A percentile compares a stretch with the other conserved stretches of the same genome.
phyloP scores from a whole-genome alignment of 2,329 filamentous ascomycete species.

The Parasarocladium wereldwijsianum region DNA sequence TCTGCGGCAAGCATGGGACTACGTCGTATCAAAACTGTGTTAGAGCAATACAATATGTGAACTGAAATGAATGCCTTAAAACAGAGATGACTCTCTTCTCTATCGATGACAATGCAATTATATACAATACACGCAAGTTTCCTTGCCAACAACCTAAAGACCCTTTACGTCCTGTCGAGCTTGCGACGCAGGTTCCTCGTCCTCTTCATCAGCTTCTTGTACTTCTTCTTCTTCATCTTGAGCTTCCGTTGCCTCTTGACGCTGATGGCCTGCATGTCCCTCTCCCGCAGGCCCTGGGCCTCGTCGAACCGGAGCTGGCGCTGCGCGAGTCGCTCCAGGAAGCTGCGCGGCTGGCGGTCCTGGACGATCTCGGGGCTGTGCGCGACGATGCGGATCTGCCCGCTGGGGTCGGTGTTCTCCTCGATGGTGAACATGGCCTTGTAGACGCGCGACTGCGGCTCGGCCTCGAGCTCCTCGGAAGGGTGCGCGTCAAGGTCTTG shows the following conservation, averaged over 20 bases:
- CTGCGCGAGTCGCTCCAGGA: constrained; percentile 55
- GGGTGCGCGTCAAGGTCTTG: constrained; percentile 15
- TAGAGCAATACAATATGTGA: too few species aligned
- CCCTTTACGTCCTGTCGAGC: constrained; percentile 48
- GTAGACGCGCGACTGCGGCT: constrained; percentile 41
- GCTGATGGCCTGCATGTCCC: constrained; percentile 66
- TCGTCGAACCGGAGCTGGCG: constrained; percentile 48
- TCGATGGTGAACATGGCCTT: constrained; percentile 54
- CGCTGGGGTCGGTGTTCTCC: constrained; percentile 44
- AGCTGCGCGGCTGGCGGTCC: constrained; percentile 35
- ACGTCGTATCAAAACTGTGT: too few species aligned
- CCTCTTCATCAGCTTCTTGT: constrained; percentile 95
- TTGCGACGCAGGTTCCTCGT: constrained; percentile 81
- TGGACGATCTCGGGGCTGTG: constrained; percentile 44
- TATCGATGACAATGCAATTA: too few species aligned
- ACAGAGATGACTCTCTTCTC: too few species aligned
- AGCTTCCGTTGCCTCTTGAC: constrained; percentile 85
- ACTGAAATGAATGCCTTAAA: too few species aligned
- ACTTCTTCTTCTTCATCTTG: constrained; percentile 99
- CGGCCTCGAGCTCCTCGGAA: constrained; percentile 16
- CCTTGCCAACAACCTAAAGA: not conserved
- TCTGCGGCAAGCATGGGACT: too few species aligned
- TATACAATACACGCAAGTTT: constrained; percentile 1
- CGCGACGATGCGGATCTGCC: constrained; percentile 44
- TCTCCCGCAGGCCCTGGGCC: constrained; percentile 30